phyloP scores from a whole-genome alignment of 495 filamentous ascomycete species.

The Collariella sp. region DNA sequence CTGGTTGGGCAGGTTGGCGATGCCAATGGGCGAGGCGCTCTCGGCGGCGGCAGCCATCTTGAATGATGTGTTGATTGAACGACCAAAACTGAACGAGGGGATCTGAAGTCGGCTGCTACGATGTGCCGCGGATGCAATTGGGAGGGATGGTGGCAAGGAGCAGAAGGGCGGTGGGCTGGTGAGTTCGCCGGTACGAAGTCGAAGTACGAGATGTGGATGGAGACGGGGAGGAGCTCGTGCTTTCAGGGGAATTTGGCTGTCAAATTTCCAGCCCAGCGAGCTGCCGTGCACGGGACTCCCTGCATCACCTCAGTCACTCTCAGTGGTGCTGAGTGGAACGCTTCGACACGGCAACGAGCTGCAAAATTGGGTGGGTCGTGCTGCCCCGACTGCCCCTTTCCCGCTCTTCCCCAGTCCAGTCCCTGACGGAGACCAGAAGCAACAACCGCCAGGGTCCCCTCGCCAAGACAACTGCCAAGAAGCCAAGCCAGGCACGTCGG shows the following conservation, averaged over 20 bases:
- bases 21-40: constrained; percentile 91
- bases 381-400: constrained; percentile 15
- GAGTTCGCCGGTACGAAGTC: constrained; percentile 18
- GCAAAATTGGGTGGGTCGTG: constrained; percentile 16
- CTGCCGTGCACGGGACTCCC: constrained; percentile 16
- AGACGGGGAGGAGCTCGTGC: constrained; percentile 30
- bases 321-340: no score
- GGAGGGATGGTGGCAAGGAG: constrained; percentile 8
- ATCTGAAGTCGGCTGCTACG: constrained; percentile 12
- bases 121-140: constrained; percentile 16
- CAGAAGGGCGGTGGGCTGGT: constrained; percentile 20
- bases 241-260: constrained; percentile 32
- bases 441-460: constrained; percentile 14
- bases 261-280: constrained; percentile 32
- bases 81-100: constrained; percentile 7
- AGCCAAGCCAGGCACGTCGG: constrained; percentile 10
- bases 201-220: constrained; percentile 15
- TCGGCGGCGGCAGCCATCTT: constrained; percentile 73
- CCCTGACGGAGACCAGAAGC: constrained; percentile 4
- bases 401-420: constrained; percentile 26
- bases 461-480: constrained; percentile 3
- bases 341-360: constrained; percentile 5
- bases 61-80: constrained; percentile 17
- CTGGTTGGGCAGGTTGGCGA: constrained; percentile 98
- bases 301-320: constrained; percentile 16